Evolutionary conservation across 2,329 filamentous ascomycete genomes (phyloP).

Genomic region (Gaeumannomyces sp.): DNA sequence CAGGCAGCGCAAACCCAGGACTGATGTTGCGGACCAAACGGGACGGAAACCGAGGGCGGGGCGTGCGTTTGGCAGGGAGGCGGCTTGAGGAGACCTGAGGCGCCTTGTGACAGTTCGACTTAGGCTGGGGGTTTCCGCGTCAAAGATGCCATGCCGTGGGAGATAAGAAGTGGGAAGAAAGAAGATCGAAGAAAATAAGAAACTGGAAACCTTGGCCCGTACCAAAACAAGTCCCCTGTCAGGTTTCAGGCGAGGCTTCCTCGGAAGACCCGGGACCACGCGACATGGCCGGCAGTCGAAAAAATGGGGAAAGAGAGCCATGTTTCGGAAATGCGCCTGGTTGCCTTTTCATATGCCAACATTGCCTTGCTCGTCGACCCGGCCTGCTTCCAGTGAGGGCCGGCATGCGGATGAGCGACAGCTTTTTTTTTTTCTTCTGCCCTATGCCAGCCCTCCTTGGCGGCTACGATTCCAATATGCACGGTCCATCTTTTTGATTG

Average conservation of each 20-base stretch:
- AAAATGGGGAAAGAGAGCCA: neutral
- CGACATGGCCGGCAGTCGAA: neutral
- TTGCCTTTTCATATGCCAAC: neutral
- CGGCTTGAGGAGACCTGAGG: neutral
- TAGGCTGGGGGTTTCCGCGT: too few relatives aligned
- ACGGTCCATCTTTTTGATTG: neutral
- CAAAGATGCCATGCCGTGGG: too few relatives aligned
- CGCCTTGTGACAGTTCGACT: too few relatives aligned
- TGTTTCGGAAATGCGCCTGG: neutral
- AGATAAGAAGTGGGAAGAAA: too few relatives aligned
- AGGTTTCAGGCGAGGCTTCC: neutral
- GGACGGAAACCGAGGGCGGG: neutral
- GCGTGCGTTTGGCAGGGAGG: neutral
- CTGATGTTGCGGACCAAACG: too few relatives aligned
- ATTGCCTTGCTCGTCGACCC: neutral
- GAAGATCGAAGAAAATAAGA: too few relatives aligned
- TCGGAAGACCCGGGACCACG: too few relatives aligned
- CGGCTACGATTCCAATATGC: neutral
- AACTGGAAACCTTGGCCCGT: too few relatives aligned
- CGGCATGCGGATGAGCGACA: neutral
- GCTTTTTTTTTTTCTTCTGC: too few relatives aligned
- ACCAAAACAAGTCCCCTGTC: neutral
- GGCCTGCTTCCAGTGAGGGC: too few relatives aligned
- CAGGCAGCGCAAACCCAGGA: neutral
- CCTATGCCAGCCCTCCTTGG: too few relatives aligned